Conservation (phyloP, 805 yeast genomes). For the Metschnikowia reukaufii region DNA sequence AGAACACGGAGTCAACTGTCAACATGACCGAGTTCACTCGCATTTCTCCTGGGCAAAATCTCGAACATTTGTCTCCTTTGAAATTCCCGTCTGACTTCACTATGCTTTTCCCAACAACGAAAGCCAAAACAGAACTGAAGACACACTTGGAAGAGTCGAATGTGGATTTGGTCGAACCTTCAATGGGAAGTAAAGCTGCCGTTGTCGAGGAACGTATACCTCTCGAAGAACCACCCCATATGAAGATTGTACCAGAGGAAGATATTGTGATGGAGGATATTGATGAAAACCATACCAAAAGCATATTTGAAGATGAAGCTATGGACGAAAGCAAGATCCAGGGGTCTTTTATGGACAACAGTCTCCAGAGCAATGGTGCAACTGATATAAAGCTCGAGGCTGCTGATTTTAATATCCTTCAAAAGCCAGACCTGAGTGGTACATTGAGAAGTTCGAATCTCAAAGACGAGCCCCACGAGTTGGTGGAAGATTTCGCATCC, state of each 20-base stretch:
- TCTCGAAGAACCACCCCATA: slow-evolving; percentile 6
- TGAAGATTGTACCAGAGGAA: slow-evolving; percentile 7
- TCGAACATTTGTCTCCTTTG: slow-evolving; percentile 28
- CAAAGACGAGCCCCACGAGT: slow-evolving; percentile 10
- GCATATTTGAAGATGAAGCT: not conserved
- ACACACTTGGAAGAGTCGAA: not conserved
- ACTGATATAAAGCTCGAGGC: slow-evolving; percentile 6
- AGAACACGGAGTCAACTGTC: slow-evolving; percentile 17
- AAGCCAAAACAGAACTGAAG: slow-evolving; percentile 9
- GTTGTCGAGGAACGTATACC: slow-evolving; percentile 1
- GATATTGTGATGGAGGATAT: slow-evolving; percentile 8
- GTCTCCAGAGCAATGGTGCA: not conserved
- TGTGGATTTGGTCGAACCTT: not conserved
- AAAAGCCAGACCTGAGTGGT: not conserved
- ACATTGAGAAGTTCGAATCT: not conserved
- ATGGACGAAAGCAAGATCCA: not conserved
- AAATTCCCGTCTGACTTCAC: slow-evolving; percentile 35
- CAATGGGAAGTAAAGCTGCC: not conserved
- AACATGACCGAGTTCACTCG: slow-evolving; percentile 30
- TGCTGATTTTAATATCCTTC: slow-evolving; percentile 3
- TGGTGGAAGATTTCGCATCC: slow-evolving; percentile 21
- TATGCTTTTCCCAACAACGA: slow-evolving; percentile 27
- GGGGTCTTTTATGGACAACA: not conserved
- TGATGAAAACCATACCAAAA: not conserved
- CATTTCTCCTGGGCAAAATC: slow-evolving; percentile 23